Evolutionary conservation across 768 basidiomycete species (phyloP).

Genomic region (Udeniomyces megalosporus): DNA sequence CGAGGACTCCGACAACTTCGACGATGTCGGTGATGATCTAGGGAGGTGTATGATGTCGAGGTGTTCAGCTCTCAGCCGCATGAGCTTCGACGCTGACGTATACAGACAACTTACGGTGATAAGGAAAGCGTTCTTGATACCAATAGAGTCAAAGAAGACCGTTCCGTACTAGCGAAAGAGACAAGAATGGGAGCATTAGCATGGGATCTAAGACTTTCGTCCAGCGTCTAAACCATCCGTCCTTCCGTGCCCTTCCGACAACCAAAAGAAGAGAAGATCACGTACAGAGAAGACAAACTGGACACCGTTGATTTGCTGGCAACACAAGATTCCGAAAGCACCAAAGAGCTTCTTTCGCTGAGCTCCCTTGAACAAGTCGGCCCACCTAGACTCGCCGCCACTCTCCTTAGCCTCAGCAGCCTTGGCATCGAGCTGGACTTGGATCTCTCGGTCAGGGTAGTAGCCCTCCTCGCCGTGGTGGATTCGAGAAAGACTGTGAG

Average conservation of each 20-base stretch:
- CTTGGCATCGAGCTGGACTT: constrained; percentile 20
- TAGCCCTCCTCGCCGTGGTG: constrained; percentile 22
- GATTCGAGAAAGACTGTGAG: constrained; percentile 21
- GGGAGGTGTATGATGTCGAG: no score
- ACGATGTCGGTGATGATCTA: no score
- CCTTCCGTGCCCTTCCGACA: no score
- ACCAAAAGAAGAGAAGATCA: no score
- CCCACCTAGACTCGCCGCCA: constrained; percentile 23
- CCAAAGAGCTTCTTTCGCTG: constrained; percentile 26
- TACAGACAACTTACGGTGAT: constrained; percentile 15
- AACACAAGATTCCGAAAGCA: constrained; percentile 28
- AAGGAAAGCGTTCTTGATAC: constrained; percentile 7
- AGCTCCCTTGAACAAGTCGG: constrained; percentile 23
- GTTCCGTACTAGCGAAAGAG: no score
- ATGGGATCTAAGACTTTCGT: no score
- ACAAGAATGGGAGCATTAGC: no score
- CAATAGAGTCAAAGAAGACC: constrained; percentile 1
- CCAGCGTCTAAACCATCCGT: no score
- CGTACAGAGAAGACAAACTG: constrained; percentile 29
- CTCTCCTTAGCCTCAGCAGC: constrained; percentile 21
- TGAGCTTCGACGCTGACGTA: no score
- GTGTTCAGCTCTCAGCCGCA: no score
- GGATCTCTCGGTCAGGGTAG: constrained; percentile 15
- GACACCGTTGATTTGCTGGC: constrained; percentile 27
- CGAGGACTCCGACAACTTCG: constrained; percentile 17